A percentile compares a stretch with the other conserved stretches of the same genome.
phyloP scores from a whole-genome alignment of 148 eudicot genomes.

The Salicornia ramosissima region DNA sequence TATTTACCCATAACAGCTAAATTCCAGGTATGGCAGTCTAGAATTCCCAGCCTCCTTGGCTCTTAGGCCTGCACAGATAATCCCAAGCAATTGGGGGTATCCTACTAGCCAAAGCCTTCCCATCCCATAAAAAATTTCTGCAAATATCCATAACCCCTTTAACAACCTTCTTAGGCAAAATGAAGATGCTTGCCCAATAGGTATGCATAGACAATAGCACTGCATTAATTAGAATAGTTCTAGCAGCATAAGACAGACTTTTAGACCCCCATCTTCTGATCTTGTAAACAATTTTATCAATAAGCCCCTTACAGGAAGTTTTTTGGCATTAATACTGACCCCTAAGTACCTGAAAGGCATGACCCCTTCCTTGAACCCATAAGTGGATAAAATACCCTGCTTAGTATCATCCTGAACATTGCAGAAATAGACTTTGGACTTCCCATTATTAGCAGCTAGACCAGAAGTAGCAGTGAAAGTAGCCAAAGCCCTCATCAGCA shows the following conservation, averaged over 20 bases:
- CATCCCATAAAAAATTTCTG: constrained; percentile 1
- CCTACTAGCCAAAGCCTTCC: background rate
- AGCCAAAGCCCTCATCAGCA: background rate
- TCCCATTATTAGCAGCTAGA: too few relatives aligned
- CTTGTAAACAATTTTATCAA: background rate
- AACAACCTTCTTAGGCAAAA: background rate
- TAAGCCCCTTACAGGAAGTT: background rate
- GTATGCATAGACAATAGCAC: background rate
- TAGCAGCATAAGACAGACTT: background rate
- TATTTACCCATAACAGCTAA: background rate
- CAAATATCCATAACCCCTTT: background rate
- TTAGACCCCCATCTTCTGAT: background rate
- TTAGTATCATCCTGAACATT: background rate
- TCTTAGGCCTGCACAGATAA: background rate
- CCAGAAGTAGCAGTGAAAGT: too few relatives aligned
- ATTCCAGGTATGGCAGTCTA: background rate
- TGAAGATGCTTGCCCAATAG: background rate
- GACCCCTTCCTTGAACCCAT: background rate
- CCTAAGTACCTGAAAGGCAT: background rate
- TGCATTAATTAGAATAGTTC: background rate
- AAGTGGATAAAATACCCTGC: background rate
- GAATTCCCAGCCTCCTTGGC: background rate
- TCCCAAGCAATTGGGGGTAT: background rate
- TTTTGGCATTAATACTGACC: background rate
- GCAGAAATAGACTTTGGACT: background rate